Conservation (phyloP, 345 rosid species). For the Camelina sativa region DNA sequence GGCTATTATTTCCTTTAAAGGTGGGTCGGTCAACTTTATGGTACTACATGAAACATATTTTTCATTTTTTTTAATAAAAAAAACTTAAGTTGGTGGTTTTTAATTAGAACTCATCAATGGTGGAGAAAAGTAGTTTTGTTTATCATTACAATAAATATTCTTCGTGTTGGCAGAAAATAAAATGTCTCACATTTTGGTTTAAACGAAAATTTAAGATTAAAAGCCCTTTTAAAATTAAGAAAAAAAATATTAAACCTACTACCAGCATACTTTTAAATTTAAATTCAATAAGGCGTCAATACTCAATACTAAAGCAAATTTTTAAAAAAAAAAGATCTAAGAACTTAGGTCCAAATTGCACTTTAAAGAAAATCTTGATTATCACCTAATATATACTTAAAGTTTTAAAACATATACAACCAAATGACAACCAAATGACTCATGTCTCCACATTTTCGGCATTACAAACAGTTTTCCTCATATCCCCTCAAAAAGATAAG, state of each 20-base stretch:
- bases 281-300: not conserved
- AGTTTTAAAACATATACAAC: conserved; percentile 14
- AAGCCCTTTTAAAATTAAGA: not conserved
- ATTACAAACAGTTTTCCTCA: conserved; percentile 18
- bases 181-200: not conserved
- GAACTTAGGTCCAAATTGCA: not conserved
- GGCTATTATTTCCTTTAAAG: not conserved
- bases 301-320: not conserved
- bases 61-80: not conserved
- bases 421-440: conserved; percentile 20
- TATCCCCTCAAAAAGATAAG: conserved; percentile 27
- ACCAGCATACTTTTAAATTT: not conserved
- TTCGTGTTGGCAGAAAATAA: not conserved
- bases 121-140: conserved; percentile 17
- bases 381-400: not conserved
- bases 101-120: not conserved
- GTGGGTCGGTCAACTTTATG: conserved; percentile 24
- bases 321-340: not conserved
- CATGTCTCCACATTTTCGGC: conserved; percentile 43
- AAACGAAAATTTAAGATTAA: not conserved
- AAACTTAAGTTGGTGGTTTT: not conserved
- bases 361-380: not conserved
- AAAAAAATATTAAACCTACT: no score
- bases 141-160: not conserved
- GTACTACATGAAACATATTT: conserved; percentile 1